Percentiles rank a stretch among this genome's conserved stretches.
These are phyloP conservation scores for Termitomyces sp. DNA, from an alignment of 768 basidiomycete genomes.

Conservation along the genomic window DNA sequence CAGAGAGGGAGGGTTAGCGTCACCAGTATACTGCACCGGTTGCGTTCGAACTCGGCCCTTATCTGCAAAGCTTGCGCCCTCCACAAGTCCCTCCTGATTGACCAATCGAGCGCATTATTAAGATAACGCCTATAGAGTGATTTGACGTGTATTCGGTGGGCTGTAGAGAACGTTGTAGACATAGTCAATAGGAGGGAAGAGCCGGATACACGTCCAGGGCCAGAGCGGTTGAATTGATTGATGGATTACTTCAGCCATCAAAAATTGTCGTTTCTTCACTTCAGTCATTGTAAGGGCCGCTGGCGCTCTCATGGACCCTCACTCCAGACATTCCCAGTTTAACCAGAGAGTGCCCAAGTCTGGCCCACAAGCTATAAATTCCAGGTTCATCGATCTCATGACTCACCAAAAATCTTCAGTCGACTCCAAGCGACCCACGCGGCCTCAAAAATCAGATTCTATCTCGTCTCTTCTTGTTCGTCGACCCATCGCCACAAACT, in stretches of 20 bases:
- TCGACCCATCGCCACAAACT: constrained; percentile 76
- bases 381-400: constrained; percentile 41
- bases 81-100: constrained; percentile 82
- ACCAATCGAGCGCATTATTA: constrained; percentile 89
- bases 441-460: constrained; percentile 25
- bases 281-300: constrained; percentile 6
- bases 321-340: constrained; percentile 72
- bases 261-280: constrained; percentile 15
- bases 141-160: constrained; percentile 83
- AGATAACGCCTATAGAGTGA: constrained; percentile 87
- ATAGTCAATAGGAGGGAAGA: constrained; percentile 29
- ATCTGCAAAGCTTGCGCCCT: constrained; percentile 81
- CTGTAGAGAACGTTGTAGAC: constrained; percentile 64
- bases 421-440: constrained; percentile 34
- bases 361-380: constrained; percentile 47
- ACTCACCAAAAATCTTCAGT: constrained; percentile 32
- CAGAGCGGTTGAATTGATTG: constrained; percentile 4
- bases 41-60: constrained; percentile 88
- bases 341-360: constrained; percentile 69
- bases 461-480: constrained; percentile 24
- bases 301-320: constrained; percentile 59
- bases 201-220: constrained; percentile 5
- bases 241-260: constrained; percentile 15
- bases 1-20: not conserved
- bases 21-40: constrained; percentile 54